Evolutionary conservation across 768 basidiomycete genomes (phyloP), one percentile per base, ranked within the genome.

Genomic region (Kwoniella sp.): DNA sequence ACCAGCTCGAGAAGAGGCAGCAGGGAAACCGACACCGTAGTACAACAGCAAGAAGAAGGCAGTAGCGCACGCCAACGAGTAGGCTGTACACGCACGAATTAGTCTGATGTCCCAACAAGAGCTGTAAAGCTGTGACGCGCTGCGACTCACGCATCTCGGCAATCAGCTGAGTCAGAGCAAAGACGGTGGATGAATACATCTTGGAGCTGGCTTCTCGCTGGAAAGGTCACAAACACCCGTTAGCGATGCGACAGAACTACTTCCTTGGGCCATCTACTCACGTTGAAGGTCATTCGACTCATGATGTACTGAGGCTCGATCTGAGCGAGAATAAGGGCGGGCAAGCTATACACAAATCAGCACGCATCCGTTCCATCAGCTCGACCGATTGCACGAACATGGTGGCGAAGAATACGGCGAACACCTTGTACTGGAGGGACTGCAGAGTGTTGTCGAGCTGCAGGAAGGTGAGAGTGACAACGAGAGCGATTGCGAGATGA

Each of bases 131-230:
- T 84, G 86, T 0, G 88, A 11, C 11, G 9, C 40, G 14, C 20
- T 22, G 20, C n/a, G n/a, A n/a, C n/a, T n/a, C n/a, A n/a, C n/a
- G 89, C 49, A 87, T 79, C 73, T 93, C 89, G 36, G 88, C 84
- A 12, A 87, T 68, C 22, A 91, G 78, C 67, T 91, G 89, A 2
- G 84, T 83, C 28, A 88, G 79, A 26, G 88, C 86, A 68, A 92
- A 92, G 19, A 89, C 87, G 51, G 83, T 84, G 0, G 87, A 84
- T 0, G 84, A 86, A 74, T 91, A 91, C 65, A 91, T 90, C 54
- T 86, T 82, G 75, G 86, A 87, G 2, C 84, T 86, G 0, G 86
- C 80, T 75, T 90, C 88, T 43, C 77, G 70, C n/a, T n/a, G n/a
- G n/a, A n/a, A 29, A 20, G 28, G 7, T 31, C n/a, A 25, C 31